Conservation (phyloP, 176 grass and related monocot genomes). For the Carex kokanica region DNA sequence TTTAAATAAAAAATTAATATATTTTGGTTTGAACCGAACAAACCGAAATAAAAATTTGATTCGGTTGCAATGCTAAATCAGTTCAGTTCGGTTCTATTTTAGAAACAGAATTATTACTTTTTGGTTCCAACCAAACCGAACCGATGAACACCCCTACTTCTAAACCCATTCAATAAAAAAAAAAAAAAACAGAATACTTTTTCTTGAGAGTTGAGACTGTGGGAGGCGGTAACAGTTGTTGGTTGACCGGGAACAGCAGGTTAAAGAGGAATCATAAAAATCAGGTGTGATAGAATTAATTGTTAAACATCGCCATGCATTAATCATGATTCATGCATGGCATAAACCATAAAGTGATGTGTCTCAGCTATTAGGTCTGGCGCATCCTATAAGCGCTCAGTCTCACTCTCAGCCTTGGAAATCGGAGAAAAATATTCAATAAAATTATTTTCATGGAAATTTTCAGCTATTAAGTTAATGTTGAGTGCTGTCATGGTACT, state of each 20-base stretch:
- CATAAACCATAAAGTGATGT: conserved; percentile 29
- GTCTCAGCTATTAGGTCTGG: conserved; percentile 8
- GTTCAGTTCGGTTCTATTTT: too few species aligned
- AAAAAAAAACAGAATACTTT: background rate
- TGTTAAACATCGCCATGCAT: conserved; percentile 23
- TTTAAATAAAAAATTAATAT: too few species aligned
- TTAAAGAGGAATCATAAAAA: conserved; percentile 17
- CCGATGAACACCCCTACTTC: too few species aligned
- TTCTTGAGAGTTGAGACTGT: background rate
- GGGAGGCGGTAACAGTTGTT: conserved; percentile 24
- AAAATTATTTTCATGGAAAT: background rate
- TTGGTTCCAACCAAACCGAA: too few species aligned
- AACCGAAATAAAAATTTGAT: too few species aligned
- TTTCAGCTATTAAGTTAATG: background rate
- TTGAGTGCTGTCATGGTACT: background rate
- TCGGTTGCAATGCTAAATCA: too few species aligned
- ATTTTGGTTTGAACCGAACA: too few species aligned
- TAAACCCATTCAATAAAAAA: background rate
- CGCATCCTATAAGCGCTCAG: conserved; percentile 11
- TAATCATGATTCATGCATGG: conserved; percentile 28
- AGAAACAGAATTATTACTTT: too few species aligned
- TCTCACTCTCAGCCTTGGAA: conserved; percentile 1
- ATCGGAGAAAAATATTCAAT: conserved; percentile 13
- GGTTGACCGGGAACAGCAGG: conserved; percentile 36
- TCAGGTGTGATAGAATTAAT: conserved; percentile 13